phyloP scores from a whole-genome alignment of 2,329 filamentous ascomycete genomes.

The Neoascochyta sp. region DNA sequence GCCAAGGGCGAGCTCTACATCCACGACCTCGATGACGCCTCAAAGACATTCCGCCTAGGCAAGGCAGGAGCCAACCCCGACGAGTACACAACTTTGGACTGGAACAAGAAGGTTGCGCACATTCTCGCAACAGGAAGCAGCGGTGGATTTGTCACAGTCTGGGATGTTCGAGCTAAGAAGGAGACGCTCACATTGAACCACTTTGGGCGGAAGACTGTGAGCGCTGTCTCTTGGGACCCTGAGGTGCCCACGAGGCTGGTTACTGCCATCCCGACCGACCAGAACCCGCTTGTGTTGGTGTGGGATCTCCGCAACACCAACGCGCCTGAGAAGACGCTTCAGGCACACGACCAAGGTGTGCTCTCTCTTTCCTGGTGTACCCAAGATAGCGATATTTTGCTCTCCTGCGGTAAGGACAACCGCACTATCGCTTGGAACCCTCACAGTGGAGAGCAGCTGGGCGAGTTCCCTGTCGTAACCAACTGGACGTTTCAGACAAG shows the following conservation, averaged over 20 bases:
- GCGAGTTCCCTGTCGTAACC: slow-evolving; percentile 95
- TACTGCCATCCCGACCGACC: slow-evolving; percentile 87
- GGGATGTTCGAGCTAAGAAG: slow-evolving; percentile 98
- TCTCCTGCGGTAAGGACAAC: slow-evolving; percentile 97
- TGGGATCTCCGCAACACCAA: slow-evolving; percentile 98
- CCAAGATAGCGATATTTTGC: slow-evolving; percentile 81
- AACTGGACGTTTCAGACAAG: slow-evolving; percentile 98
- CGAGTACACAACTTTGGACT: slow-evolving; percentile 93
- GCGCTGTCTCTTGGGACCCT: slow-evolving; percentile 95
- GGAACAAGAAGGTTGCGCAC: slow-evolving; percentile 97
- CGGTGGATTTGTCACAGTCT: slow-evolving; percentile 94
- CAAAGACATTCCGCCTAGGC: slow-evolving; percentile 83
- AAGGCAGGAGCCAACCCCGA: slow-evolving; percentile 85
- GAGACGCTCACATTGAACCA: slow-evolving; percentile 93
- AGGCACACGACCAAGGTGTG: slow-evolving; percentile 91
- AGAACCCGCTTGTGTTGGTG: slow-evolving; percentile 78
- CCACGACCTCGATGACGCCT: slow-evolving; percentile 87
- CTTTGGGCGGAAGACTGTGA: slow-evolving; percentile 83
- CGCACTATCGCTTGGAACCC: slow-evolving; percentile 95
- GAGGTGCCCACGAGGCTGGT: slow-evolving; percentile 88
- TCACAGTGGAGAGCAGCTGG: slow-evolving; percentile 78
- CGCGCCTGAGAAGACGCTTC: slow-evolving; percentile 80
- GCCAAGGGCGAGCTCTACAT: slow-evolving; percentile 95
- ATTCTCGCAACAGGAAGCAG: slow-evolving; percentile 92
- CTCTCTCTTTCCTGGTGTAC: slow-evolving; percentile 92